Conservation (phyloP, 371 early-diverging fungal species). For the Mucor lusitanicus region DNA sequence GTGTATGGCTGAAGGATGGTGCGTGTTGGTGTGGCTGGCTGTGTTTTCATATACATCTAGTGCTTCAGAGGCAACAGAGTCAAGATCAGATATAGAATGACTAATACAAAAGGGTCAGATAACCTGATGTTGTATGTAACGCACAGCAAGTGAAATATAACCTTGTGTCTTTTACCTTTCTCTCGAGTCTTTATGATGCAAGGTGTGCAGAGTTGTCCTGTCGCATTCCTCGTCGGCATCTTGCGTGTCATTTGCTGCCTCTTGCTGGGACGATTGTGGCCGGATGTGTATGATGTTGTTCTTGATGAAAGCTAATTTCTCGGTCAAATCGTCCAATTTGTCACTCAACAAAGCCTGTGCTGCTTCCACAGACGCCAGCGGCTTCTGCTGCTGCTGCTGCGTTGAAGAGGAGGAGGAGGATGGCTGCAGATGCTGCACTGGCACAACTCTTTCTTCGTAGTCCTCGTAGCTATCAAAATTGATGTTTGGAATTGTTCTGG, state of each 20-base stretch:
- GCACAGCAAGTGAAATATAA: background rate
- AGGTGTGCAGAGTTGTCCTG: conserved; percentile 25
- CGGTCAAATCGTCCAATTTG: conserved; percentile 37
- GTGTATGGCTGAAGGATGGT: background rate
- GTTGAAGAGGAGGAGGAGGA: background rate
- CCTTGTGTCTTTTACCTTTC: conserved; percentile 17
- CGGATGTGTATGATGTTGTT: conserved; percentile 34
- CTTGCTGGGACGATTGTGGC: conserved; percentile 6
- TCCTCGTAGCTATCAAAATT: conserved; percentile 4
- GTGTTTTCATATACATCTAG: conserved; percentile 39
- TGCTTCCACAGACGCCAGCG: conserved; percentile 15
- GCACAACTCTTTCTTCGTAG: conserved; percentile 1
- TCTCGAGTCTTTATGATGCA: conserved; percentile 5
- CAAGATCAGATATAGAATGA: conserved; percentile 27
- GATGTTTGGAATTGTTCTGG: conserved; percentile 29
- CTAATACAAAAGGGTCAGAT: background rate
- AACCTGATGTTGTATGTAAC: background rate
- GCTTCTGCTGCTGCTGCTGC: conserved; percentile 3
- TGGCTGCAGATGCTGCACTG: background rate
- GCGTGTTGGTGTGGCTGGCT: background rate
- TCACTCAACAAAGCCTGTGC: conserved; percentile 33
- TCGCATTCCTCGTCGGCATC: conserved; percentile 4
- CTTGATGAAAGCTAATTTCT: conserved; percentile 39
- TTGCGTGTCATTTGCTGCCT: conserved; percentile 12
- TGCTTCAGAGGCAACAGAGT: conserved; percentile 42